phyloP scores from a whole-genome alignment of 2,329 filamentous ascomycete genomes.

The Colletotrichum costaricense region DNA sequence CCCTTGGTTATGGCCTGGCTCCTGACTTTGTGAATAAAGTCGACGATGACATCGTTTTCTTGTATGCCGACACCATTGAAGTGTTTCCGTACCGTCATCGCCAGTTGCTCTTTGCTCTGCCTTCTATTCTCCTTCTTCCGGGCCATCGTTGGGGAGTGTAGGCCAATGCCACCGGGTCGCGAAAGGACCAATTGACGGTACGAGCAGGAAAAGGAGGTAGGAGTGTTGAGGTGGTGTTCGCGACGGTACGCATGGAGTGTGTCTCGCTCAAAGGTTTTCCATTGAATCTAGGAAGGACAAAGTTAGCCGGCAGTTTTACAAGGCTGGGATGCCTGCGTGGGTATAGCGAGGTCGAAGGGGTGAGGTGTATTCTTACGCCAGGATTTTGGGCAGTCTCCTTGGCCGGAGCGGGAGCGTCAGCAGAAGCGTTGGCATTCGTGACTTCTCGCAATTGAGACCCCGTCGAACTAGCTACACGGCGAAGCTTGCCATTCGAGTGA shows the following conservation, averaged over 20 bases:
- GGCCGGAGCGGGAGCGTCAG: constrained; percentile 37
- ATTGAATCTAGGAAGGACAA: constrained; percentile 62
- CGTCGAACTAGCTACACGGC: constrained; percentile 64
- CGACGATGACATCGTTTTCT: constrained; percentile 86
- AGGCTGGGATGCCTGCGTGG: constrained; percentile 4
- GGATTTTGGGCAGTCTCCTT: constrained; percentile 32
- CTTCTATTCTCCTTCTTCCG: constrained; percentile 71
- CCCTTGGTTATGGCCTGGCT: constrained; percentile 35
- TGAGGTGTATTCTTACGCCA: constrained; percentile 27
- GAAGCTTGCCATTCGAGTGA: constrained; percentile 64
- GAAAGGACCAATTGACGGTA: constrained; percentile 73
- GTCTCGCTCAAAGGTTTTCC: constrained; percentile 74
- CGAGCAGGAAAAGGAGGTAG: constrained; percentile 74
- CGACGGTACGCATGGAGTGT: constrained; percentile 81
- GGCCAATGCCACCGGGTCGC: constrained; percentile 72
- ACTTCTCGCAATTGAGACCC: constrained; percentile 44
- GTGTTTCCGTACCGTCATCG: constrained; percentile 80
- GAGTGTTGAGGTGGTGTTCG: constrained; percentile 77
- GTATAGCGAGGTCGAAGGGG: background rate
- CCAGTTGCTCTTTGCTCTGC: constrained; percentile 79
- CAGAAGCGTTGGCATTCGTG: constrained; percentile 43
- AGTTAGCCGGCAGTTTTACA: constrained; percentile 12
- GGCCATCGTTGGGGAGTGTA: constrained; percentile 81
- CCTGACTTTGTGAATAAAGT: constrained; percentile 77
- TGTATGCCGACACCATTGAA: constrained; percentile 84